Evolutionary conservation across 163 green algal genomes (phyloP).

Genomic region (Scenedesmus sp.): DNA sequence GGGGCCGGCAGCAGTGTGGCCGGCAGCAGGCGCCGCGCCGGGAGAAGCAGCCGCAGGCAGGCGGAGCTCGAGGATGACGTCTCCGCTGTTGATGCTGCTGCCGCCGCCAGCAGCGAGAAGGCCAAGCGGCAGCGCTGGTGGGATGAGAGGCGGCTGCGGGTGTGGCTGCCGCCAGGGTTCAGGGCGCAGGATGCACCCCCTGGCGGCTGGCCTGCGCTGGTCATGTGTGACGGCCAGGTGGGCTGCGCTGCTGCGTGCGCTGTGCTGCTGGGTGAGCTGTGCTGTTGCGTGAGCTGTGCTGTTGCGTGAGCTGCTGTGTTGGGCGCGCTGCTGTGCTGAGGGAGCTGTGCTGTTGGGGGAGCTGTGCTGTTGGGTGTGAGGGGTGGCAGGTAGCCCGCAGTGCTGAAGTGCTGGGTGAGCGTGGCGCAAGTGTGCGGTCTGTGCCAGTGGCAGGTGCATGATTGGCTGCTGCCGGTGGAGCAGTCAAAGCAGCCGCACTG

Average conservation of each 20-base stretch:
- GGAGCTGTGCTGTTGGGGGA: too few relatives aligned
- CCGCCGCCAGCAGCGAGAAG: neutral
- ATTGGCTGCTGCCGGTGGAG: too few relatives aligned
- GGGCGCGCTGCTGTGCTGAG: too few relatives aligned
- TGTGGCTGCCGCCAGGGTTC: constrained; percentile 34
- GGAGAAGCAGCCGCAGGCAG: neutral
- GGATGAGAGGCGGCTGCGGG: neutral
- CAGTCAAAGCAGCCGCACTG: too few relatives aligned
- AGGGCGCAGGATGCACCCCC: constrained; percentile 14
- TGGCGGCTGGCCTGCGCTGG: constrained; percentile 68
- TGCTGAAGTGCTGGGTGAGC: too few relatives aligned
- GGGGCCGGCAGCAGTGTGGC: neutral
- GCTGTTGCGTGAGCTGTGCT: neutral
- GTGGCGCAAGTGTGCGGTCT: too few relatives aligned
- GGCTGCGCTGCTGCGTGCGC: too few relatives aligned
- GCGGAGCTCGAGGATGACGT: neutral
- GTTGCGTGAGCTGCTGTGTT: too few relatives aligned
- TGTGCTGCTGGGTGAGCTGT: neutral
- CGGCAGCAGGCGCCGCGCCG: neutral
- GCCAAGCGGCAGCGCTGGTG: constrained; percentile 19
- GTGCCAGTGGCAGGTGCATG: too few relatives aligned
- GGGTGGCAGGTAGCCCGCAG: too few relatives aligned
- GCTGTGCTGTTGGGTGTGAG: too few relatives aligned
- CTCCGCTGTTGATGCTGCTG: neutral
- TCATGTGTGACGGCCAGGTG: constrained; percentile 62